These are phyloP conservation scores for Aspergillus taichungensis DNA, from an alignment of 495 filamentous ascomycete genomes.

Conservation along the genomic window DNA sequence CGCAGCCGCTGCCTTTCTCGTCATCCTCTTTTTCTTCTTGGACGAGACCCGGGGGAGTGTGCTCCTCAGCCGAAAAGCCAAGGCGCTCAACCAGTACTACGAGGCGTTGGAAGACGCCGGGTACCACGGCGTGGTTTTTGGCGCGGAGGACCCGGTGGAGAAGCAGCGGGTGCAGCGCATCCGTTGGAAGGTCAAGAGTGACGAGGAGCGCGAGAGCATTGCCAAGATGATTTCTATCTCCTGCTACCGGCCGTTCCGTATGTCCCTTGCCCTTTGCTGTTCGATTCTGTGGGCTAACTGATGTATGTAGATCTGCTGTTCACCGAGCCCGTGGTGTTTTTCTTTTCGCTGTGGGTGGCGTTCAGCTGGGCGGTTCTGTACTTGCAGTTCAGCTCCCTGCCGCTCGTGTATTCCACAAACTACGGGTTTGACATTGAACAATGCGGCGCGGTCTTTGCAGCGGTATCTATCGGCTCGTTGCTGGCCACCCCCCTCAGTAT, in stretches of 20 bases:
- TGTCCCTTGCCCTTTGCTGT: conserved; percentile 7
- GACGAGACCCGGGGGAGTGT: conserved; percentile 80
- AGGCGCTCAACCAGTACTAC: conserved; percentile 72
- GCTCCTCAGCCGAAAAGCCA: conserved; percentile 71
- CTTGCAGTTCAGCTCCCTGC: conserved; percentile 69
- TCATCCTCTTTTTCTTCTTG: conserved; percentile 57
- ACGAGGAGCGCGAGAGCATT: conserved; percentile 68
- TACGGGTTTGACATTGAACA: conserved; percentile 63
- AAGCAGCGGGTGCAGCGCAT: conserved; percentile 48
- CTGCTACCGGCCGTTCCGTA: conserved; percentile 64
- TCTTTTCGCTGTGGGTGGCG: conserved; percentile 83
- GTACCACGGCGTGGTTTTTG: conserved; percentile 53
- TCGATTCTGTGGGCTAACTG: conserved; percentile 16
- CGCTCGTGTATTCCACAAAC: conserved; percentile 63
- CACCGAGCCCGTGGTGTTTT: conserved; percentile 91
- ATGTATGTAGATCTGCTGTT: conserved; percentile 53
- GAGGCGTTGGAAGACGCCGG: conserved; percentile 59
- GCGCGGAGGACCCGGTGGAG: conserved; percentile 18
- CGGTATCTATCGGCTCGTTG: conserved; percentile 59
- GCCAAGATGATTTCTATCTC: conserved; percentile 67
- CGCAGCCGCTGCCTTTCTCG: conserved; percentile 51
- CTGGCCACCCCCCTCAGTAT: conserved; percentile 65
- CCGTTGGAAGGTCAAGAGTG: conserved; percentile 76
- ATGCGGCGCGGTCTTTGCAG: conserved; percentile 60
- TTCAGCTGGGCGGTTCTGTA: conserved; percentile 91